Percentiles rank a stretch among this genome's conserved stretches.
phyloP scores from a whole-genome alignment of 306 rosid genomes.

The Trifolium repens region DNA sequence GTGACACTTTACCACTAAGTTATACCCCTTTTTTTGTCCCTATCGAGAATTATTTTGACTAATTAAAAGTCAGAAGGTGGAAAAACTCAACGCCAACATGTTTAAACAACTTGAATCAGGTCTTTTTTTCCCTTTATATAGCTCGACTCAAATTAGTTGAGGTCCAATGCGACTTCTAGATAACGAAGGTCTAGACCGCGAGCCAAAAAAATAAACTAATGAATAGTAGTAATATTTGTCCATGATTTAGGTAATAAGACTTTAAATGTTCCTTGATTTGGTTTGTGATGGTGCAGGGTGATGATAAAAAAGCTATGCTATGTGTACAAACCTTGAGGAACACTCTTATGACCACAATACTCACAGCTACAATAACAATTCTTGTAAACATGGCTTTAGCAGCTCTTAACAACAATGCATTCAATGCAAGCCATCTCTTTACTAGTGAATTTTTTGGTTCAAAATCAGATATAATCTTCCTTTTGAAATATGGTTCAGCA shows the following conservation, averaged over 20 bases:
- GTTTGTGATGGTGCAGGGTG: slow-evolving; percentile 49
- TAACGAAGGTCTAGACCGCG: background rate
- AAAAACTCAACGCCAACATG: background rate
- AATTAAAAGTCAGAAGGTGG: background rate
- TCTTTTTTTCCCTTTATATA: background rate
- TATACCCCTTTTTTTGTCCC: background rate
- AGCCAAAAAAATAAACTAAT: background rate
- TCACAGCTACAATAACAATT: slow-evolving; percentile 67
- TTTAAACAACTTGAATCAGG: too few relatives aligned
- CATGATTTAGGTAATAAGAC: slow-evolving; percentile 12
- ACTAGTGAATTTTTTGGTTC: slow-evolving; percentile 49
- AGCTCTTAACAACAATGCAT: slow-evolving; percentile 60
- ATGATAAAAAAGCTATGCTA: slow-evolving; percentile 59
- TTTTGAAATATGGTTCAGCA: slow-evolving; percentile 64
- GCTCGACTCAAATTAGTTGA: background rate
- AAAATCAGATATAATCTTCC: slow-evolving; percentile 49
- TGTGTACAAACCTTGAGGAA: slow-evolving; percentile 80
- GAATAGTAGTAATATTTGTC: background rate
- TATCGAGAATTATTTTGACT: too few relatives aligned
- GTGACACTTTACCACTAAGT: background rate
- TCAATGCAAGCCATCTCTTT: slow-evolving; percentile 53
- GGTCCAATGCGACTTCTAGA: background rate
- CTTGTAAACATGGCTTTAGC: slow-evolving; percentile 55
- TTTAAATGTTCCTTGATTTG: background rate
- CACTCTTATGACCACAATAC: slow-evolving; percentile 61